Evolutionary conservation across 2,329 filamentous ascomycete genomes (phyloP).

Genomic region (Scedosporium minutisporum): DNA sequence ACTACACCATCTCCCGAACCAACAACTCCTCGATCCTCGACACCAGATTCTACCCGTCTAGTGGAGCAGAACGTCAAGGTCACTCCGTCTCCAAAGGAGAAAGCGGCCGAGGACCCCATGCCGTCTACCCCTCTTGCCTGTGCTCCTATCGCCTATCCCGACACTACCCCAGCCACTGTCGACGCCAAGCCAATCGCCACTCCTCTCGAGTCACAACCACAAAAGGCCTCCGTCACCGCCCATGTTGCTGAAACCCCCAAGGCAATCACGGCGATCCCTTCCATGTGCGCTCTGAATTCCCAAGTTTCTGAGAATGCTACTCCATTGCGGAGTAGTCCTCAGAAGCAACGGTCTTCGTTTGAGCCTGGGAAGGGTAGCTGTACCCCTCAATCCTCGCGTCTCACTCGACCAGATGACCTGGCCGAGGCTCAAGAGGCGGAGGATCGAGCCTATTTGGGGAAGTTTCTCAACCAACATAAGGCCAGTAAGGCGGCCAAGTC

Average conservation of each 20-base stretch:
- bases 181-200: background rate
- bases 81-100: too few relatives aligned
- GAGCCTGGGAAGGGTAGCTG: background rate
- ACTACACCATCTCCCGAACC: too few relatives aligned
- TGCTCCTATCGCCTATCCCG: too few relatives aligned
- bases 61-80: too few relatives aligned
- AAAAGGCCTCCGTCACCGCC: background rate
- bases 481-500: slow-evolving; percentile 4
- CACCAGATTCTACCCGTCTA: too few relatives aligned
- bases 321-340: background rate
- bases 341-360: background rate
- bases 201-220: background rate
- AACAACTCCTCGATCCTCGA: too few relatives aligned
- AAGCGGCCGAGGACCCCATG: too few relatives aligned
- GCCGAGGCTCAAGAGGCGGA: slow-evolving; percentile 2
- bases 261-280: background rate
- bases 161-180: too few relatives aligned
- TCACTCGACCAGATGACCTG: background rate
- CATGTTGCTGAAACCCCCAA: background rate
- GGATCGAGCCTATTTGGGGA: slow-evolving; percentile 1
- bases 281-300: background rate
- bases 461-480: slow-evolving; percentile 1
- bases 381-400: background rate
- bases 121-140: too few relatives aligned
- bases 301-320: background rate